phyloP scores from a whole-genome alignment of 192 early-diverging fungal species.

The Podila minutissima region DNA sequence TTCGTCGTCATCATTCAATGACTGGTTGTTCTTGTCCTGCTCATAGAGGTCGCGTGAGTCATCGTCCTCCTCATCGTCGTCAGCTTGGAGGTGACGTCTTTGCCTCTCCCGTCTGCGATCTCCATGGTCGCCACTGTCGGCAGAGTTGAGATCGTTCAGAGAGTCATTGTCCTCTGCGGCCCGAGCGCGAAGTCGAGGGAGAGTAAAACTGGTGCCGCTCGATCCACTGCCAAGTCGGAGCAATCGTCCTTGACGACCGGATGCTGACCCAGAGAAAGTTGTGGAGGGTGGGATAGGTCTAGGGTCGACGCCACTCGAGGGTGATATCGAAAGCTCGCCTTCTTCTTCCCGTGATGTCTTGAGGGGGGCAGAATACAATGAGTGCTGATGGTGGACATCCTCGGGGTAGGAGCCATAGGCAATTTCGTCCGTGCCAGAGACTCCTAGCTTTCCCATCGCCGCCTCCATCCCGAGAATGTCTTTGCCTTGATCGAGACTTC shows the following conservation, averaged over 20 bases:
- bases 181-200: constrained; percentile 31
- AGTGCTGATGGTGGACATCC: constrained; percentile 49
- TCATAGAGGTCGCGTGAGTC: not conserved
- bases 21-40: constrained; percentile 11
- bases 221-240: constrained; percentile 30
- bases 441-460: constrained; percentile 20
- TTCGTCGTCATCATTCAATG: constrained; percentile 47
- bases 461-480: constrained; percentile 43
- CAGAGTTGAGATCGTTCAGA: constrained; percentile 27
- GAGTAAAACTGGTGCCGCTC: constrained; percentile 11
- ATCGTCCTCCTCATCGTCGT: constrained; percentile 26
- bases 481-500: constrained; percentile 47
- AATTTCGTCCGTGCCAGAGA: constrained; percentile 12
- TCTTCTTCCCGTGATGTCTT: constrained; percentile 7
- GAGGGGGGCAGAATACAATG: constrained; percentile 36
- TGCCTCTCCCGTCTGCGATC: not conserved
- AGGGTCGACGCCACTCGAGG: constrained; percentile 14
- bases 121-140: not conserved
- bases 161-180: constrained; percentile 38
- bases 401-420: constrained; percentile 45
- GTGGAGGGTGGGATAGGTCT: constrained; percentile 21
- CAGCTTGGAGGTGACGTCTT: not conserved
- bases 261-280: not conserved
- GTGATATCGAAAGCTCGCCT: not conserved
- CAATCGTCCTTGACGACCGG: constrained; percentile 15